phyloP scores from a whole-genome alignment of 768 basidiomycete genomes.

The Chalciporus sphaerocephalus region DNA sequence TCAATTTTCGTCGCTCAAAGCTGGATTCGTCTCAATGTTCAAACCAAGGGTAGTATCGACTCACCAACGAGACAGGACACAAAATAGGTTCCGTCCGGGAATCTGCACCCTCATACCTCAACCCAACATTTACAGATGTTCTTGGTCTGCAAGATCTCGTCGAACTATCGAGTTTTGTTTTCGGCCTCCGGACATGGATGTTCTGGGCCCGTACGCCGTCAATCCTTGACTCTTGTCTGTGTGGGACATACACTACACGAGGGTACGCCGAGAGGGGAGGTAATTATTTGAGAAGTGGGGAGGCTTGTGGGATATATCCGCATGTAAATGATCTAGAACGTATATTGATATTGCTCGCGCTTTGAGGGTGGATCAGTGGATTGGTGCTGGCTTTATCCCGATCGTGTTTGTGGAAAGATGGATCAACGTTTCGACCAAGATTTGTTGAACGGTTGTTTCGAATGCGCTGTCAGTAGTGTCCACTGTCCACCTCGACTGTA shows the following conservation, averaged over 20 bases:
- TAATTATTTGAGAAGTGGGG: background rate
- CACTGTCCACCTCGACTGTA: no score
- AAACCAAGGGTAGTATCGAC: background rate
- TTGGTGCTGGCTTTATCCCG: no score
- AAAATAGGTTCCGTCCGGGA: background rate
- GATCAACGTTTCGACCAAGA: no score
- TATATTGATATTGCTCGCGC: slow-evolving; percentile 2
- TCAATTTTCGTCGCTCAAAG: slow-evolving; percentile 1
- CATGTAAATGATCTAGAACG: slow-evolving; percentile 17
- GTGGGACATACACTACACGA: background rate
- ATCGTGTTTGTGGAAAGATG: no score
- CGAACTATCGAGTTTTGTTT: background rate
- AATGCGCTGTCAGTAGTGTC: no score
- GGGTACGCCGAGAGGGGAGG: background rate
- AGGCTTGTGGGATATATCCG: background rate
- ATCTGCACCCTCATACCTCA: background rate
- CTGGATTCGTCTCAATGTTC: slow-evolving; percentile 1
- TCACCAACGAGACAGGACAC: background rate
- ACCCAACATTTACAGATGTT: background rate
- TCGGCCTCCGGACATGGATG: background rate
- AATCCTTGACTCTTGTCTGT: background rate
- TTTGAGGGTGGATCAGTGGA: no score
- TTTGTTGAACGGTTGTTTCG: no score
- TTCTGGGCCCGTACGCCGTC: background rate
- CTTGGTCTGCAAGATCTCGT: background rate